Evolutionary conservation across 352 stramenopile genomes (phyloP), one percentile per base, ranked within the genome.

Genomic region (Globisporangium cystogenes): DNA sequence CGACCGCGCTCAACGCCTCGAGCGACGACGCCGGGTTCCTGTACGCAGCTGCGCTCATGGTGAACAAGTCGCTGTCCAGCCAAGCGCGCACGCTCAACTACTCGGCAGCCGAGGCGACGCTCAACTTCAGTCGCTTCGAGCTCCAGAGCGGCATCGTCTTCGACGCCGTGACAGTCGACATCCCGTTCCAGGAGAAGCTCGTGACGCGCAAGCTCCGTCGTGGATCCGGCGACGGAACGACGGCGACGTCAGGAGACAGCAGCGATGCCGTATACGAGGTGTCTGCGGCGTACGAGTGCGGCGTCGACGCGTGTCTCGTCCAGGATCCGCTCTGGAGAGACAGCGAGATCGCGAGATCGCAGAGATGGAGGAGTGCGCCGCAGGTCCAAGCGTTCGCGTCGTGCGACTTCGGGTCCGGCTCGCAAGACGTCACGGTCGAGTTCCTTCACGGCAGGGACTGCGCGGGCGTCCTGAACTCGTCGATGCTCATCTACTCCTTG

Each of bases 401-500:
- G 4, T 76, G 70, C 14, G 27, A 60, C 21, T 74, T 70, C 31
- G 55, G 60, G 18, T 33, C 64, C 23, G 58, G 53, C 24, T 61
- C 66, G 3, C 64, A 76, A 39, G 65, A 60, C 49, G 48, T 74
- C 51, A 72, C 65, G 16, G 7, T 39, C 16, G 55, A 58, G 6
- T 72, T 72, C 16, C 43, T 74, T 20, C 62, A 74, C 14, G 67
- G 62, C 7, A 15, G 27, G 2, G 53, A 48, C 23, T 79, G 67
- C 39, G 62, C 49, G 31, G 39, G 39, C 10, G 62, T 58, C 11
- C 62, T 65, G 6, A 57, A 68, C 12, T 66, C 67, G 31, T 77
- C 69, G 1, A 68, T 85, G 60, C 58, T 83, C 11, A 60, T 86
- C 43, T 72, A 76, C 42, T 72, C 67, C 37, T 62, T 82, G 20